Base-by-base conservation (phyloP, 1,284 basidiomycete species). In the Pisolithus thermaeus region DNA sequence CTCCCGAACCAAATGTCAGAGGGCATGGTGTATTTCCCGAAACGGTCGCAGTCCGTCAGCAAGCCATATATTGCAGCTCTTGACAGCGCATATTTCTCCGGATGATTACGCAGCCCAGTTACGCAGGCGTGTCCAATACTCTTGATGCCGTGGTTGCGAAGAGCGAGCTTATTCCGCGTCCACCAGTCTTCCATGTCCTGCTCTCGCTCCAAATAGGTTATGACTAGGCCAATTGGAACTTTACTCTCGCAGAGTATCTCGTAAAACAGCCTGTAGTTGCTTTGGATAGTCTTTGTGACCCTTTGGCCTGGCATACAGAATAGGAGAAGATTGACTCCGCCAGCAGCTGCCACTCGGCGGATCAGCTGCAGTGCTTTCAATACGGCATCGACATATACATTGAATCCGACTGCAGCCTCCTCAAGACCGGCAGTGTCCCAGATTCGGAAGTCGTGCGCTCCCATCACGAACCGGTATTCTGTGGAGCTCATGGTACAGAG, bases 341-440 rank as follows among this genome's bases (percentile, higher is more conserved):
- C 66, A 2, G 46, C 45, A 18, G 46, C 23, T 0, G 59, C 44
- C 37, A 74, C 64, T 22, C 57, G 56, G 18, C 58, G 59, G 42
- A 75, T 58, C 30, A 74, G 66, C 1, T 50, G 27, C 37, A 66
- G 65, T 3, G 70, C 60, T 11, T 60, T 54, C 16, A 63, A 57
- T 46, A 73, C 65, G 3, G 70, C 66, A 0, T 61, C 49, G 52
- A 64, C 41, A 60, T 63, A 53, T 53, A 56, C 23, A 51, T 61
- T 28, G 47, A 59, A 25, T 7, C 58, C 30, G 60, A 62, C 18
- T 18, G 55, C 51, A 11, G 68, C 64, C 41, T 73, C 67, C 47
- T 70, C 60, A 14, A 75, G 61, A 7, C 74, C 72, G 0, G 62
- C 62, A 20, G 71, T 73, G 47, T 73, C 73, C 61, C 55, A 66